A percentile compares a stretch with the other conserved stretches of the same genome.
phyloP scores from a whole-genome alignment of 805 yeast species.

The Yarrowia sp. region DNA sequence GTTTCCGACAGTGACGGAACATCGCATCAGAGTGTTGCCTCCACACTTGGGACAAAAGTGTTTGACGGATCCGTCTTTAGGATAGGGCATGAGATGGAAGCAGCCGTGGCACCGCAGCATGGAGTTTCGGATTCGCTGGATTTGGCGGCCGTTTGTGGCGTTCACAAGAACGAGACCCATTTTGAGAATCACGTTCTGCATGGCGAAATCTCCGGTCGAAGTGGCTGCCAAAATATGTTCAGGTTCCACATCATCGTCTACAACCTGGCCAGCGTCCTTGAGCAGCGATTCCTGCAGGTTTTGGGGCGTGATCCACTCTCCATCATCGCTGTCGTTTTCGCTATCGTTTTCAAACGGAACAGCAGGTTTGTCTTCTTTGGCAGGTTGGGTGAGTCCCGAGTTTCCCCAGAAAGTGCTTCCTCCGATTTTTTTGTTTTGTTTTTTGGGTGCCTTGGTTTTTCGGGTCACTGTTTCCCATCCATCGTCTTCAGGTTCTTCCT shows the following conservation, averaged over 20 bases:
- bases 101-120: conserved; percentile 98
- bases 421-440: not conserved
- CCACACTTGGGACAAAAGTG: conserved; percentile 97
- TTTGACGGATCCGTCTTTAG: conserved; percentile 61
- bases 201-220: conserved; percentile 95
- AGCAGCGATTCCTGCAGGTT: conserved; percentile 67
- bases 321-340: conserved; percentile 70
- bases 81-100: conserved; percentile 74
- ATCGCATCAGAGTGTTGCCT: conserved; percentile 82
- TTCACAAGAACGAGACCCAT: conserved; percentile 85
- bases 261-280: conserved; percentile 64
- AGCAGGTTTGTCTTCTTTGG: conserved; percentile 22
- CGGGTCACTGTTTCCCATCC: conserved; percentile 26
- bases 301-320: conserved; percentile 90
- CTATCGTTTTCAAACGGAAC: conserved; percentile 28
- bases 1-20: conserved; percentile 79
- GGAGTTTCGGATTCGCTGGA: conserved; percentile 79
- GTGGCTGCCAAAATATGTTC: conserved; percentile 64
- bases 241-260: conserved; percentile 42
- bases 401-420: conserved; percentile 10
- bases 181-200: conserved; percentile 91
- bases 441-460: not conserved
- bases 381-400: conserved; percentile 13
- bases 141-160: conserved; percentile 75
- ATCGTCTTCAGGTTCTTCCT: conserved; percentile 2